phyloP scores from a whole-genome alignment of 2,329 filamentous ascomycete species.

The Chaetomiaceae sp. region DNA sequence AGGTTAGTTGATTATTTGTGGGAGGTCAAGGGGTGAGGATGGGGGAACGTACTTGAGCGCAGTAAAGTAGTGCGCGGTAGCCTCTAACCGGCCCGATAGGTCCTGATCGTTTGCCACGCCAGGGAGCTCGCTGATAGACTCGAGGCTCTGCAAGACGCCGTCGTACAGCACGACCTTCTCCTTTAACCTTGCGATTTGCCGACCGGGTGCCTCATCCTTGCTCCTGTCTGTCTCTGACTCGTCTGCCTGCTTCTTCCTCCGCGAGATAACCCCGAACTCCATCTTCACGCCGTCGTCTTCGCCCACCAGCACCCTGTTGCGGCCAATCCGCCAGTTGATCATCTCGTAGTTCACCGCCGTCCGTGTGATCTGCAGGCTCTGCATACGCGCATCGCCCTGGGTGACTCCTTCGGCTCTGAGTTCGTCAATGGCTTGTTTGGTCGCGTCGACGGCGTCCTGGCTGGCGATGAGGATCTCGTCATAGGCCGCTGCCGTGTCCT shows the following conservation, averaged over 20 bases:
- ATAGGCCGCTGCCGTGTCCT: constrained; percentile 78
- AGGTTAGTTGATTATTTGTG: constrained; percentile 5
- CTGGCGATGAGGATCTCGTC: constrained; percentile 86
- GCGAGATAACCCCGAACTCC: constrained; percentile 42
- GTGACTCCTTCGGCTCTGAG: constrained; percentile 76
- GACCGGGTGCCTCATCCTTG: constrained; percentile 65
- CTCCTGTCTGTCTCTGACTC: constrained; percentile 33
- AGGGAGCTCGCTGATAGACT: constrained; percentile 82
- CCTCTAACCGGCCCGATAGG: constrained; percentile 73
- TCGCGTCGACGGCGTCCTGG: constrained; percentile 90
- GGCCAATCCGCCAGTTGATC: constrained; percentile 89
- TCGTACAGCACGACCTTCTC: constrained; percentile 90
- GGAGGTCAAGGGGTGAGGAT: too few species aligned
- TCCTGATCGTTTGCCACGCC: constrained; percentile 80
- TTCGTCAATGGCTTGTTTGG: constrained; percentile 90
- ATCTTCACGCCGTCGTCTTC: constrained; percentile 67
- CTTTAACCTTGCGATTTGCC: constrained; percentile 73
- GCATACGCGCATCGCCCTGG: constrained; percentile 81
- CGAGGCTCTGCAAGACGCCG: constrained; percentile 82
- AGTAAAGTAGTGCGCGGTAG: constrained; percentile 77
- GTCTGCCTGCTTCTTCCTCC: constrained; percentile 43
- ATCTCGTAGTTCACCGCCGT: constrained; percentile 93
- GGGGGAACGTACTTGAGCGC: constrained; percentile 68
- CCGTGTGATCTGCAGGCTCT: constrained; percentile 85
- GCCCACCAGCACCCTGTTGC: constrained; percentile 87